A percentile compares a stretch with the other conserved stretches of the same genome.
Evolutionary conservation across 176 grass and related monocot species (phyloP).

Genomic region (Microstegium vimineum): DNA sequence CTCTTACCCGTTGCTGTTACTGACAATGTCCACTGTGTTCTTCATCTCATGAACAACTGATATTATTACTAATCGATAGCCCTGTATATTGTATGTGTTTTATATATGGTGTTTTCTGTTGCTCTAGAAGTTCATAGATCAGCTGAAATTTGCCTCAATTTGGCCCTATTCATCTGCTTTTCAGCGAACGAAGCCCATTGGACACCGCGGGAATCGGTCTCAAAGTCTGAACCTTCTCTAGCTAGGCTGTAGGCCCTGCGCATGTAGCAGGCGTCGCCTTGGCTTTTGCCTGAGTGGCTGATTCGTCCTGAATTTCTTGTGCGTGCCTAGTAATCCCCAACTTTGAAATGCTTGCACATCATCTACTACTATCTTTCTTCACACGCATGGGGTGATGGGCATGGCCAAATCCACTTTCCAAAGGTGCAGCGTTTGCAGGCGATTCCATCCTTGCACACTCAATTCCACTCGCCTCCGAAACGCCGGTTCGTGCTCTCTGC

Average conservation of each 20-base stretch:
- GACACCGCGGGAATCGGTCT: too few species aligned
- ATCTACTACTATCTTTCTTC: not conserved
- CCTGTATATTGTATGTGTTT: slow-evolving; percentile 67
- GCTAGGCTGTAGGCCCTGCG: not conserved
- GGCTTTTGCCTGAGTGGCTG: not conserved
- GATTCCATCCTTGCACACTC: slow-evolving; percentile 40
- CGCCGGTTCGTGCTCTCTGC: too few species aligned
- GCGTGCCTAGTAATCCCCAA: not conserved
- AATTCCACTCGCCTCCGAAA: not conserved
- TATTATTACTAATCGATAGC: slow-evolving; percentile 43
- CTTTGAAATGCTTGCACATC: not conserved
- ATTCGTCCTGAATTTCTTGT: not conserved
- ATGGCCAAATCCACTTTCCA: not conserved
- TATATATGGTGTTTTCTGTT: slow-evolving; percentile 41
- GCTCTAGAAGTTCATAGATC: slow-evolving; percentile 2
- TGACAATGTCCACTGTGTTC: slow-evolving; percentile 56
- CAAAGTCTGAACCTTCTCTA: not conserved
- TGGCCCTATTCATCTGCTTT: too few species aligned
- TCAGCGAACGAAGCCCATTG: too few species aligned
- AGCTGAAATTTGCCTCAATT: not conserved
- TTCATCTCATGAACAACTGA: slow-evolving; percentile 52
- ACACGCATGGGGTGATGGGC: not conserved
- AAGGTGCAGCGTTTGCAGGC: slow-evolving; percentile 14
- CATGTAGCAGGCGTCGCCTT: not conserved
- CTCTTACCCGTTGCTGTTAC: slow-evolving; percentile 44